Evolutionary conservation across 805 yeast genomes (phyloP).

Genomic region (Myxozyma monticola): DNA sequence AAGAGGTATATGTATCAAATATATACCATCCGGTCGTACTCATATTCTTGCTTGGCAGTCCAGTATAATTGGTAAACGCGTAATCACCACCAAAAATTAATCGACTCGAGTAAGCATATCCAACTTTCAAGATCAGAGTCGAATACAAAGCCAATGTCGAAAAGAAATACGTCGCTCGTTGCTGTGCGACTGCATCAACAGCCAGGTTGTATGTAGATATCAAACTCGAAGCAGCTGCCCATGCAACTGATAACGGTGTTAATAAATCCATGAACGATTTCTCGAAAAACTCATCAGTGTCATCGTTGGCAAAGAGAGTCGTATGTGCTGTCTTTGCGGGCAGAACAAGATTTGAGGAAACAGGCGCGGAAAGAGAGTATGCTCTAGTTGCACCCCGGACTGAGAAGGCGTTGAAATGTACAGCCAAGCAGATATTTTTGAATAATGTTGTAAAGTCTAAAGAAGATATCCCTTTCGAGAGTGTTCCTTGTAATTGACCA

Average conservation of each 20-base stretch:
- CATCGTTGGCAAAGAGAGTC: constrained; percentile 6
- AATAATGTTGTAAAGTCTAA: too few relatives aligned
- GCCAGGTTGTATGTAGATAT: too few relatives aligned
- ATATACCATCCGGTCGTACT: constrained; percentile 7
- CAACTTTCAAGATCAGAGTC: constrained; percentile 2
- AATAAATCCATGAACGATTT: not conserved
- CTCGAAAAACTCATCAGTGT: constrained; percentile 6
- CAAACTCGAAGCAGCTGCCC: not conserved
- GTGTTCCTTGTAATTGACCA: too few relatives aligned
- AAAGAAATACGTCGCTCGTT: not conserved
- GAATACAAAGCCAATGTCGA: constrained; percentile 4
- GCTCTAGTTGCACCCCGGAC: too few relatives aligned
- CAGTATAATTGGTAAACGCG: not conserved
- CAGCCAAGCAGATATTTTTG: too few relatives aligned
- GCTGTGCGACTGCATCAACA: not conserved
- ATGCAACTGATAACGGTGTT: not conserved
- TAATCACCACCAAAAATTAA: constrained; percentile 6
- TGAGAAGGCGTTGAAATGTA: too few relatives aligned
- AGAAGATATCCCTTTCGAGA: too few relatives aligned
- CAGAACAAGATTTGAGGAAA: not conserved
- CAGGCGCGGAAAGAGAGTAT: too few relatives aligned
- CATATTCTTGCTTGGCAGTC: constrained; percentile 3
- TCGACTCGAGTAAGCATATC: not conserved
- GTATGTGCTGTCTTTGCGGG: constrained; percentile 5
- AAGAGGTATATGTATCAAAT: constrained; percentile 9